Evolutionary conservation across 2,329 filamentous ascomycete species (phyloP), one percentile per base, ranked within the genome.

Genomic region (Fusarium buharicum): DNA sequence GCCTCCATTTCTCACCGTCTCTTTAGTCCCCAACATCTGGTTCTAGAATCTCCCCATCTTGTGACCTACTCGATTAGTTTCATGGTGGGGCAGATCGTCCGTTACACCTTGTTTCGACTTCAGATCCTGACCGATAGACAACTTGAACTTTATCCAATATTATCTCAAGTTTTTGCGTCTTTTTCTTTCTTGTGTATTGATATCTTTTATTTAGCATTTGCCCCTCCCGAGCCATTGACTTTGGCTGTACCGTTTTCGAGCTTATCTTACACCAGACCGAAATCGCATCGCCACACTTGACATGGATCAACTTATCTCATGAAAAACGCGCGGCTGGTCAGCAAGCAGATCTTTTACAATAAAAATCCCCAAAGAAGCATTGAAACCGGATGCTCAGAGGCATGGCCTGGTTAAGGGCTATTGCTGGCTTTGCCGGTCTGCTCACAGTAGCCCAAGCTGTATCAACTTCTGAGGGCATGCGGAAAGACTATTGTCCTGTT

Each of bases 401-500:
- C 33, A 70, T 70, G 68, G 28, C 57, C 28, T 51, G 65, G 36
- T 50, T 59, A 22, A 57, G 52, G 43, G 18, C 13, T 34, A 20
- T 59, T 12, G 39, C 50, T 62, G 56, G 61, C 44, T 36, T 70
- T 10, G 46, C 39, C 20, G 37, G 47, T 48, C 36, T 67, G 20
- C 12, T 62, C 37, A 14, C 39, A 8, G 20, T 40, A 33, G 12
- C 33, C 14, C 53, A 52, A 14, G 38, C 50, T 18, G 48, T 40
- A 28, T 58, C 55, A 48, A 59, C 67, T 4, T 62, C 31, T 30
- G 49, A 55, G 20, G 17, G 14, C 17, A 20, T 43, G n/a, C 53
- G 43, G 14, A 49, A 62, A 28, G 38, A 50, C 2, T 70, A 70
- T 41, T 71, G 69, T 20, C 66, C 69, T 27, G 34, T 71, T 20